Evolutionary conservation across 2,329 filamentous ascomycete species (phyloP), one percentile per base, ranked within the genome.

Genomic region (Aspergillus quadrilineatus): DNA sequence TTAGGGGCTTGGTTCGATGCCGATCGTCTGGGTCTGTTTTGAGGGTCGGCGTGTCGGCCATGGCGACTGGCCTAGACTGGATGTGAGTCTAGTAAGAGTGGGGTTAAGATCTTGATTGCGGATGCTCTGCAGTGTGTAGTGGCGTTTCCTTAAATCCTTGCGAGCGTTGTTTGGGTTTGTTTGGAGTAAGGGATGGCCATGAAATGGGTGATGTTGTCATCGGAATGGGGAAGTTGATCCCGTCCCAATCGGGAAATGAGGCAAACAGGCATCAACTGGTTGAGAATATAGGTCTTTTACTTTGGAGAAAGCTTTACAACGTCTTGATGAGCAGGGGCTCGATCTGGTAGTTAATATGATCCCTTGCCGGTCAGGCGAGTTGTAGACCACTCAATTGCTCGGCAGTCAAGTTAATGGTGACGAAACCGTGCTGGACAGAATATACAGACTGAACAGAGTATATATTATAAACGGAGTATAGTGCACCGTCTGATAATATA

Each of bases 171-270:
- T 37, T 10, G 14, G 34, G 3, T 22, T 22, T 22, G 22, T 22
- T 39, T 9, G 42, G 37, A 29, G 12, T 26, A 17, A 51, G 9
- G 30, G 36, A 44, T 28, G 5, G 22, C 30, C 4, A 42, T 8
- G 34, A 10, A 36, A 34, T 42, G 6, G 28, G 15, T 22, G 28
- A 54, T 54, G 52, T 42, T 43, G 52, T 55, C 52, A 55, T 54
- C 39, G 46, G 47, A 48, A 52, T 56, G 53, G 36, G 39, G 17
- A 15, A 42, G 44, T 15, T 28, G 36, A 44, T 53, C 44, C 32
- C 34, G 26, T 39, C 51, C 51, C 26, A 47, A 47, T 53, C 28
- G 43, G 51, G 51, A 53, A 48, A 34, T 36, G 32, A 29, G 51
- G 14, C 32, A 46, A 4, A 14, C 17, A 44, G 8, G 34, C 34